Base-by-base conservation (phyloP, 352 stramenopile species). In the Globisporangium nagaii region DNA sequence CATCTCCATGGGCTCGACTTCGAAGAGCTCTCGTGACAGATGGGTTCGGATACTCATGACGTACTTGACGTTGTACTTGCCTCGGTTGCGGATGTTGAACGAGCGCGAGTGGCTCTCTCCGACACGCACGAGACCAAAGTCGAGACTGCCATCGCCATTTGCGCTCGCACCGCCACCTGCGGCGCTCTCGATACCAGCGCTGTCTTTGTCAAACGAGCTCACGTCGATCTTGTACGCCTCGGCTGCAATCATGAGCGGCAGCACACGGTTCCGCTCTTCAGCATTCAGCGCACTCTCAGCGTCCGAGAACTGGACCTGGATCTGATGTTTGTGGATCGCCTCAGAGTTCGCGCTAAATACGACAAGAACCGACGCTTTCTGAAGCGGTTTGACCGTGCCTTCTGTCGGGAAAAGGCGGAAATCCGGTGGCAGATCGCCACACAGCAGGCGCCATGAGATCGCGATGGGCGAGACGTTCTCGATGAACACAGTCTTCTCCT, bases 11-110 rank as follows among this genome's bases (percentile, higher is more conserved):
- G 93, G 93, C 10, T 90, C 76, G 13, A 98, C 75, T 15, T 63
- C 71, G 47, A 98, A 95, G 4, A 88, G 69, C 24, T 93, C 69
- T 12, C 79, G 66, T 12, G 80, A 70, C 0, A 52, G 43, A n/a
- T 58, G 44, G 31, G 71, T 76, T 31, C 71, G 68, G 20, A 96
- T 73, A 3, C 55, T 61, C 39, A 98, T 58, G 25, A 82, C 59
- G 52, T 86, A 97, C 48, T 92, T 86, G 55, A 98, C 93, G 46
- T 88, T 79, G 71, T 98, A 98, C 63, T 98, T 98, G 8, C 94
- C 94, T 22, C 70, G 71, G 56, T 98, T 98, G 2, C 69, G 67
- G 37, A 98, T 84, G 15, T 63, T 87, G 58, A 98, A 97, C 11
- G 68, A 72, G 2, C 91, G 72, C 9, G 68, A 68, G 15, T 75